A percentile compares a stretch with the other conserved stretches of the same genome.
Evolutionary conservation across 1,284 basidiomycete genomes (phyloP).

Genomic region (Kalmanozyma brasiliensis): DNA sequence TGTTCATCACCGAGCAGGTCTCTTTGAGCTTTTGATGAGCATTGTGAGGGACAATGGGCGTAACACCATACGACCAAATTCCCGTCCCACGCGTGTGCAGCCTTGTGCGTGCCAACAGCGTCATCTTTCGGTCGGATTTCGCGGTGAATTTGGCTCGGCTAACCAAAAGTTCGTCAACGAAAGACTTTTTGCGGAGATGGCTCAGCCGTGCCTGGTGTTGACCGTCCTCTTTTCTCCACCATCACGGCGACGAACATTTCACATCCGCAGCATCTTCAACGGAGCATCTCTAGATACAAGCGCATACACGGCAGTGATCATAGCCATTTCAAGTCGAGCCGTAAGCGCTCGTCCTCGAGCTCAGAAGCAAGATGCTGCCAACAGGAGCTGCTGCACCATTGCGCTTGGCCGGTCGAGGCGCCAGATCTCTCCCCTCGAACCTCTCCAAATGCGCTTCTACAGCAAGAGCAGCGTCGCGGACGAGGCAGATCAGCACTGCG

Average conservation of each 20-base stretch:
- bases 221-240: neutral
- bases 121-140: too few relatives aligned
- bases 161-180: neutral
- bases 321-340: too few relatives aligned
- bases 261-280: too few relatives aligned
- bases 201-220: conserved; percentile 10
- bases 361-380: conserved; percentile 16
- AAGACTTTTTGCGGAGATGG: conserved; percentile 15
- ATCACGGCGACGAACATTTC: neutral
- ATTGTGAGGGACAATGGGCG: too few relatives aligned
- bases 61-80: too few relatives aligned
- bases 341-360: neutral
- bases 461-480: neutral
- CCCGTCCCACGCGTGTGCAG: too few relatives aligned
- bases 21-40: too few relatives aligned
- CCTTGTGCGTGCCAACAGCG: too few relatives aligned
- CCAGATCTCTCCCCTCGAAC: conserved; percentile 1
- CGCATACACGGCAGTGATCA: too few relatives aligned
- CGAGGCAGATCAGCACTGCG: conserved; percentile 7
- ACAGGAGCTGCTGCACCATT: conserved; percentile 7
- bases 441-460: neutral
- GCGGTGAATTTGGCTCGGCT: conserved; percentile 1
- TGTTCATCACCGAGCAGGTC: too few relatives aligned
- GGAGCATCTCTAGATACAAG: too few relatives aligned
- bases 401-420: conserved; percentile 13